Evolutionary conservation across 1,284 basidiomycete species (phyloP).

Genomic region (Ganoderma boninense): DNA sequence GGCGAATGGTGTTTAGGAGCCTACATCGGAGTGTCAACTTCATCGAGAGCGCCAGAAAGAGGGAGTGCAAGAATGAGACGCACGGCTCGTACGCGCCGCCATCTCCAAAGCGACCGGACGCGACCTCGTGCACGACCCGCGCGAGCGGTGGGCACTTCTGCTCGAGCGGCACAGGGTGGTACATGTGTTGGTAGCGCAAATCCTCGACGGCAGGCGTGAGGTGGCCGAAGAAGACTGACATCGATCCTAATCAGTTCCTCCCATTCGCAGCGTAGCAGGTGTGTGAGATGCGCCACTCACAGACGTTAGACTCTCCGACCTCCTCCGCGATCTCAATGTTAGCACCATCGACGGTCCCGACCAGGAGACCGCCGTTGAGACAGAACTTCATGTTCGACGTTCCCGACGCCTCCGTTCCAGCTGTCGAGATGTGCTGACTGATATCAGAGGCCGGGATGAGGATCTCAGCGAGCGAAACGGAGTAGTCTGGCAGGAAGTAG

Average conservation of each 20-base stretch:
- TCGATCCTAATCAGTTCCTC: conserved; percentile 7
- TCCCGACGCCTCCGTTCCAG: conserved; percentile 90
- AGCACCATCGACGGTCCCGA: conserved; percentile 88
- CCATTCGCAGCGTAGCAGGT: conserved; percentile 2
- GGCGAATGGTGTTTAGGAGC: conserved; percentile 76
- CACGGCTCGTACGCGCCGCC: conserved; percentile 80
- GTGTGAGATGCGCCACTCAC: conserved; percentile 50
- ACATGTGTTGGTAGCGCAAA: conserved; percentile 83
- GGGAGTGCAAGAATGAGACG: conserved; percentile 40
- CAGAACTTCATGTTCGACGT: conserved; percentile 96
- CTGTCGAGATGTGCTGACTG: conserved; percentile 93
- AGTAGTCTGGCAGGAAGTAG: conserved; percentile 90
- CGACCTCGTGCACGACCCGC: conserved; percentile 75
- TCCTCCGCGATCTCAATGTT: conserved; percentile 97
- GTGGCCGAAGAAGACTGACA: conserved; percentile 83
- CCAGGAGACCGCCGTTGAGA: conserved; percentile 86
- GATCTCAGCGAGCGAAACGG: conserved; percentile 88
- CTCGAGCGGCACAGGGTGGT: conserved; percentile 82
- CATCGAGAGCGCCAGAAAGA: background rate
- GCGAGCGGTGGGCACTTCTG: conserved; percentile 84
- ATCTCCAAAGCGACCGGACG: conserved; percentile 81
- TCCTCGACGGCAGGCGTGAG: conserved; percentile 85
- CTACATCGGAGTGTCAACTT: conserved; percentile 41
- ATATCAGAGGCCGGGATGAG: conserved; percentile 93
- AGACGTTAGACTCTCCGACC: conserved; percentile 76